Conservation (phyloP, 192 early-diverging fungal genomes). For the Linderina pennispora region DNA sequence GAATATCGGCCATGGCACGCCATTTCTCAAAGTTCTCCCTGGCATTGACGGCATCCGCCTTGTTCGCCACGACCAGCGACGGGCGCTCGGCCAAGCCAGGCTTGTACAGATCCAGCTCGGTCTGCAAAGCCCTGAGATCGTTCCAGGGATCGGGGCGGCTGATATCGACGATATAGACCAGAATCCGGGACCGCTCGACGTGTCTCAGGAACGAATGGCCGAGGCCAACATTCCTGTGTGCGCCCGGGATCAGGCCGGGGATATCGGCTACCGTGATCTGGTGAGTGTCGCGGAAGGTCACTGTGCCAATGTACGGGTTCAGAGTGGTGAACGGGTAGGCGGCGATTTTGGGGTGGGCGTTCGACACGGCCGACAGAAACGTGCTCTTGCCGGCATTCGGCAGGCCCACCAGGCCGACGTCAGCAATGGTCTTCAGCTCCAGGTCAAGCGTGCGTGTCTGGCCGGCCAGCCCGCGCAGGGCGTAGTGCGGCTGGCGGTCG, state of each 20-base stretch:
- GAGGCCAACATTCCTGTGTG: constrained; percentile 80
- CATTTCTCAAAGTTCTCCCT: constrained; percentile 62
- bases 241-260: constrained; percentile 86
- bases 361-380: constrained; percentile 81
- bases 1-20: constrained; percentile 28
- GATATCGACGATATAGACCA: constrained; percentile 91
- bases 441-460: constrained; percentile 63
- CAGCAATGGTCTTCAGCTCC: constrained; percentile 94
- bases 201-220: constrained; percentile 92
- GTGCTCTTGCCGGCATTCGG: constrained; percentile 97
- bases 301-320: constrained; percentile 92
- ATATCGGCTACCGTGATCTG: constrained; percentile 93
- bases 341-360: constrained; percentile 89
- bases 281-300: constrained; percentile 74
- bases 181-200: constrained; percentile 78
- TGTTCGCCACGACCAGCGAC: constrained; percentile 86
- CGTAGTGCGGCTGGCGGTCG: constrained; percentile 76
- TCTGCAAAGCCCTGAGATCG: constrained; percentile 63
- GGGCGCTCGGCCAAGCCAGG: constrained; percentile 66
- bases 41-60: constrained; percentile 92
- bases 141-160: constrained; percentile 58
- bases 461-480: constrained; percentile 70
- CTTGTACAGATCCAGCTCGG: constrained; percentile 79
- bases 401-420: constrained; percentile 87
- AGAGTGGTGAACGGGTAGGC: constrained; percentile 96